Evolutionary conservation across 2,329 filamentous ascomycete species (phyloP).

Genomic region (Leptographium galeiforme): DNA sequence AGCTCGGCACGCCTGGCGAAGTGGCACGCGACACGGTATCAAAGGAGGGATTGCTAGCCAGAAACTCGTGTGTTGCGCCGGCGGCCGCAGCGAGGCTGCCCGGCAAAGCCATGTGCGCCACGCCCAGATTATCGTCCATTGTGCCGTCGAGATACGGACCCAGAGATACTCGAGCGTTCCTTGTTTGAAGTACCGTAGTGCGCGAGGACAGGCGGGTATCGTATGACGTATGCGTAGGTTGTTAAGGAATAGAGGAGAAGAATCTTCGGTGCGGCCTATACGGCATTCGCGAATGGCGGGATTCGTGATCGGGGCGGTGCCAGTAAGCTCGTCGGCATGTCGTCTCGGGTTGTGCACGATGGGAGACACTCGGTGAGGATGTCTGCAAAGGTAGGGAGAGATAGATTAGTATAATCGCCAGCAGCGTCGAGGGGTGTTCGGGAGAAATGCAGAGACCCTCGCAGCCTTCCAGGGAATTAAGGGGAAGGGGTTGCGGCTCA

Average conservation of each 20-base stretch:
- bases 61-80: constrained; percentile 22
- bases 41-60: constrained; percentile 28
- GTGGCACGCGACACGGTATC: constrained; percentile 75
- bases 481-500: neutral
- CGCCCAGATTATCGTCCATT: constrained; percentile 23
- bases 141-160: neutral
- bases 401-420: neutral
- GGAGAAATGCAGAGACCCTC: neutral
- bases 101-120: constrained; percentile 11
- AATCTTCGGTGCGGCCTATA: neutral
- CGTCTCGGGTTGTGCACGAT: neutral
- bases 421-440: neutral
- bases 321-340: constrained; percentile 2
- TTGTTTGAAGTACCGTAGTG: neutral
- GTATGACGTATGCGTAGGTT: neutral
- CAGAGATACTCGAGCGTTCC: neutral
- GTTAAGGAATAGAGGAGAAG: neutral
- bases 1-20: constrained; percentile 57
- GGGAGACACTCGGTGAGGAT: neutral
- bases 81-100: constrained; percentile 23
- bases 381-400: neutral
- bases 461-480: neutral
- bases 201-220: neutral
- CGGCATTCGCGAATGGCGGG: neutral
- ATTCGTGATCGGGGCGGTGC: neutral